These are phyloP conservation scores for Alternaria hordeiaustralica DNA, from an alignment of 2,329 filamentous ascomycete species.

Conservation along the genomic window DNA sequence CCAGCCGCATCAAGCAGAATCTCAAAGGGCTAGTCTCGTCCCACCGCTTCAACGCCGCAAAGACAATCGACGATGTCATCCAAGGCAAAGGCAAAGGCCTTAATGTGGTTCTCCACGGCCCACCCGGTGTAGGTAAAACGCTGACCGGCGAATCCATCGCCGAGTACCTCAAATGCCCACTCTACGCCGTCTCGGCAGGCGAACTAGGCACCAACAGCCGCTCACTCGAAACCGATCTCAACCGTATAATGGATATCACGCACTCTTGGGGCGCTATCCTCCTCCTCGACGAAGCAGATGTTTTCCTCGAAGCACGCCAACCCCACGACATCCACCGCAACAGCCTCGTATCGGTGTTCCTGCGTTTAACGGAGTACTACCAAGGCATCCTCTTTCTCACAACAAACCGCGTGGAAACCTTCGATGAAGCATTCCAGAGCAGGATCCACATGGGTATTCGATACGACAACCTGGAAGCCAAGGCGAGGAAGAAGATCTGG, in stretches of 20 bases:
- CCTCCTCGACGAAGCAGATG: slow-evolving; percentile 75
- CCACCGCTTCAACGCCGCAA: slow-evolving; percentile 80
- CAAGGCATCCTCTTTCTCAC: slow-evolving; percentile 90
- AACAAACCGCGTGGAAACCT: slow-evolving; percentile 85
- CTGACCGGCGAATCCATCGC: slow-evolving; percentile 87
- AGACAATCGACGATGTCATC: slow-evolving; percentile 77
- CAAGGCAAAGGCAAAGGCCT: slow-evolving; percentile 85
- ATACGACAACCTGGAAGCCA: slow-evolving; percentile 75
- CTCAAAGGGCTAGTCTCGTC: slow-evolving; percentile 83
- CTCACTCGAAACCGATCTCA: slow-evolving; percentile 75
- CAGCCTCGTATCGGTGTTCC: slow-evolving; percentile 83
- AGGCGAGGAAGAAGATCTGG: slow-evolving; percentile 81
- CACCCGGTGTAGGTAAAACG: slow-evolving; percentile 87
- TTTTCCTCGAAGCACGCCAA: slow-evolving; percentile 75
- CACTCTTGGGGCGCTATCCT: slow-evolving; percentile 86
- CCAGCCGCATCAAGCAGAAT: slow-evolving; percentile 64
- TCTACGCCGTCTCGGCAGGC: slow-evolving; percentile 83
- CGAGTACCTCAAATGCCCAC: slow-evolving; percentile 78
- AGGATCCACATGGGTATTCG: slow-evolving; percentile 85
- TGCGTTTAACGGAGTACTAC: slow-evolving; percentile 88
- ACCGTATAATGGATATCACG: slow-evolving; percentile 84
- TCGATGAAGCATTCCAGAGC: slow-evolving; percentile 84
- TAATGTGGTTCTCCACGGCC: slow-evolving; percentile 76
- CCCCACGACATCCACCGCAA: slow-evolving; percentile 86
- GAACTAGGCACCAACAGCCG: slow-evolving; percentile 78